These are phyloP conservation scores for Tillandsia fasciculata DNA, from an alignment of 176 grass and related monocot species.

Conservation along the genomic window DNA sequence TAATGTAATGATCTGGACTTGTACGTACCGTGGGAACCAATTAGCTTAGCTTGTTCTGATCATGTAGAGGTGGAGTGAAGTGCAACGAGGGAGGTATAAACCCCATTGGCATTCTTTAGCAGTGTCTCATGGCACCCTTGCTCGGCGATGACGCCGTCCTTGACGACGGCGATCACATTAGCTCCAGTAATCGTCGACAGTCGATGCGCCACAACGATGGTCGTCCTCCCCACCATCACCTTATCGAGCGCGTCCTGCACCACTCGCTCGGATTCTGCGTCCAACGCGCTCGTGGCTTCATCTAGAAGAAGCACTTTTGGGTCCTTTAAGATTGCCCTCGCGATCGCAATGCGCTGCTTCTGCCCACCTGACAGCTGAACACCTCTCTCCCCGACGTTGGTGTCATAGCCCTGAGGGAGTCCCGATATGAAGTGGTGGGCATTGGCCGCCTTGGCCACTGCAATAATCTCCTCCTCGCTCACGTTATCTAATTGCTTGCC, in stretches of 20 bases:
- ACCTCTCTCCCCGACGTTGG: conserved; percentile 50
- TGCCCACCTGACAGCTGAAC: conserved; percentile 59
- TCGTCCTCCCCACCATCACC: conserved; percentile 43
- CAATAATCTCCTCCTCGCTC: conserved; percentile 53
- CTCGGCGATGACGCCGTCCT: conserved; percentile 41
- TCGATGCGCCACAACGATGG: conserved; percentile 34
- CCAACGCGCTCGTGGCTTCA: conserved; percentile 50
- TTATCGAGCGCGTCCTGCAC: conserved; percentile 46
- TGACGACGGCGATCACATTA: conserved; percentile 30
- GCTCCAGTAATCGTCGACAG: conserved; percentile 37
- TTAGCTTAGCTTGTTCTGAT: not conserved
- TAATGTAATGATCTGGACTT: no score
- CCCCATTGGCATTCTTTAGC: conserved; percentile 17
- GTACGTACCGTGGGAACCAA: no score
- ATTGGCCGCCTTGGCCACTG: conserved; percentile 39
- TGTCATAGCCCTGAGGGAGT: conserved; percentile 43
- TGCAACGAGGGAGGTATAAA: conserved; percentile 36
- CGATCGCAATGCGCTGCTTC: conserved; percentile 64
- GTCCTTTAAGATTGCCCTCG: conserved; percentile 43
- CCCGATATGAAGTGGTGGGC: conserved; percentile 59
- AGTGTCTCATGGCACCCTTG: conserved; percentile 32
- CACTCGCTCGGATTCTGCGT: conserved; percentile 43
- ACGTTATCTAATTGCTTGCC: conserved; percentile 40
- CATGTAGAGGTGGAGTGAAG: conserved; percentile 29
- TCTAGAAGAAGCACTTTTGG: conserved; percentile 46